Evolutionary conservation across 2,329 filamentous ascomycete species (phyloP).

Genomic region (Magnaporthiopsis incrustans): DNA sequence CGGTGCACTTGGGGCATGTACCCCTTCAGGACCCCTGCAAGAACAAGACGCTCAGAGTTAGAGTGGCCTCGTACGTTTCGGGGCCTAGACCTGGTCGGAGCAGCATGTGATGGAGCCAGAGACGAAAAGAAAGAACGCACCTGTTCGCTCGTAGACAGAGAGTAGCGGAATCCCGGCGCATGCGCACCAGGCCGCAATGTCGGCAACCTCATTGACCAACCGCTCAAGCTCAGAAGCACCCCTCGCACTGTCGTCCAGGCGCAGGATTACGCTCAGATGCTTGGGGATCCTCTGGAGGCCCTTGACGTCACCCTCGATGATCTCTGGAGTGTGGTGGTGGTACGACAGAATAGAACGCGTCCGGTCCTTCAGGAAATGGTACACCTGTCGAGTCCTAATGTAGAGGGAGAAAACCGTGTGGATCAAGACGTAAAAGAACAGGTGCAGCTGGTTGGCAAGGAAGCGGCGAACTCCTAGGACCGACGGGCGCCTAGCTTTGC

Average conservation of each 20-base stretch:
- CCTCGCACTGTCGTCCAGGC: conserved; percentile 56
- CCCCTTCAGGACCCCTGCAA: conserved; percentile 73
- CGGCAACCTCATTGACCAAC: conserved; percentile 82
- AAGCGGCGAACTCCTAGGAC: conserved; percentile 54
- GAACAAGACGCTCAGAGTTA: neutral
- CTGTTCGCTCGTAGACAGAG: conserved; percentile 87
- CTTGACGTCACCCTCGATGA: conserved; percentile 82
- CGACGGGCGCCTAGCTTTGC: conserved; percentile 20
- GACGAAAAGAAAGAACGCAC: conserved; percentile 38
- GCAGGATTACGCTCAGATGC: conserved; percentile 81
- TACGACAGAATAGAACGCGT: conserved; percentile 80
- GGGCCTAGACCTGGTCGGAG: neutral
- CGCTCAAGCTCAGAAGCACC: conserved; percentile 70
- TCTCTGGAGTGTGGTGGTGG: conserved; percentile 89
- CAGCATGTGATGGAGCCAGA: neutral
- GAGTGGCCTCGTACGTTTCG: neutral
- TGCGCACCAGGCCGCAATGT: conserved; percentile 88
- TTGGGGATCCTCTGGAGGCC: conserved; percentile 66
- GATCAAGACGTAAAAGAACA: conserved; percentile 59
- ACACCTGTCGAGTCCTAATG: conserved; percentile 71
- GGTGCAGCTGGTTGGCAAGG: conserved; percentile 53
- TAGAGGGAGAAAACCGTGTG: conserved; percentile 84
- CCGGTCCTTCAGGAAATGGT: conserved; percentile 70
- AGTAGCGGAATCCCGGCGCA: conserved; percentile 81
- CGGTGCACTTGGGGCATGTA: conserved; percentile 81